Evolutionary conservation across 2,329 filamentous ascomycete species (phyloP), one percentile per base, ranked within the genome.

Genomic region (Coleophoma eucalyptorum): DNA sequence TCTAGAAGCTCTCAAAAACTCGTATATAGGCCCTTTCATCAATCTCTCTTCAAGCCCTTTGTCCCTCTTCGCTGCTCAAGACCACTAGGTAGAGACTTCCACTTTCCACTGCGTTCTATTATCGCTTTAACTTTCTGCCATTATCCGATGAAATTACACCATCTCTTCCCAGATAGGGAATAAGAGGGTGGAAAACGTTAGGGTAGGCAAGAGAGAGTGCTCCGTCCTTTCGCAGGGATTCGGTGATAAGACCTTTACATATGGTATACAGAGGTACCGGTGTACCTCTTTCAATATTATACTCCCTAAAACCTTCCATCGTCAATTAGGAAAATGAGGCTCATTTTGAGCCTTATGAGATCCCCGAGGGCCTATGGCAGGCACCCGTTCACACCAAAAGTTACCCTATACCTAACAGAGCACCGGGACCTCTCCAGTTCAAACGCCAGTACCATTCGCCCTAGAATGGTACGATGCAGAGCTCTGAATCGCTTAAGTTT

Each of bases 121-220:
- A 41, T 41, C 11, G 38, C 38, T 19, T 41, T 41, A 8, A 51
- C 35, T 16, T 20, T 46, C 18, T 65, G 26, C 34, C 43, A 21
- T 33, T 16, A 15, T 8, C 43, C 3, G 26, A 16, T 4, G 26
- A 46, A 34, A n/a, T 18, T 13, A 21, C 19, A 12, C 4, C 26
- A 31, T 35, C 26, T 46, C 43, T 46, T 18, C 34, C 43, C 26
- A 46, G 43, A 46, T 46, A 46, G 4, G 21, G 20, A 13, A 46
- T 46, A 32, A 46, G 15, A 8, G 33, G 8, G 33, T 5, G 8
- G 10, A 46, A 21, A 8, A 34, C 43, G 20, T 46, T 31, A 21
- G 43, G 43, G 26, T 34, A 33, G 15, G 18, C 15, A 35, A 46
- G 43, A 21, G 16, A 46, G 5, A 46, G 43, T 18, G 43, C 43